phyloP scores from a whole-genome alignment of 1,284 basidiomycete genomes.

The Butyriboletus appendiculatus region DNA sequence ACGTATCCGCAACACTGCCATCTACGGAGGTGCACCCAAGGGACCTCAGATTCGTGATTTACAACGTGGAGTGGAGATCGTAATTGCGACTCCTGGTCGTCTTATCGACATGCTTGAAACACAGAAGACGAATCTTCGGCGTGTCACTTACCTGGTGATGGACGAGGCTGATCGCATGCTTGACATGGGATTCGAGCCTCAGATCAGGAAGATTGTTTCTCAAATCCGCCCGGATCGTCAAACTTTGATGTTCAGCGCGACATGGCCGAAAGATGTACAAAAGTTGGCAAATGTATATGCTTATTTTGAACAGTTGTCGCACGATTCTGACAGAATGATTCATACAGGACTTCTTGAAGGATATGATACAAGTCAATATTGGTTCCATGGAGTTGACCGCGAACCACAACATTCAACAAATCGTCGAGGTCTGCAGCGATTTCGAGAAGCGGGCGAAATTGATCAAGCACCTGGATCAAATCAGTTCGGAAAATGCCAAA shows the following conservation, averaged over 20 bases:
- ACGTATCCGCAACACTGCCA: constrained; percentile 95
- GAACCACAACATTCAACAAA: constrained; percentile 97
- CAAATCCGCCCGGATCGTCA: constrained; percentile 98
- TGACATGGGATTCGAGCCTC: constrained; percentile 99
- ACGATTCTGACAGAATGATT: not conserved
- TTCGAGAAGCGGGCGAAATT: constrained; percentile 97
- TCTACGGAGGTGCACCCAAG: constrained; percentile 98
- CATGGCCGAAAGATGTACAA: constrained; percentile 99
- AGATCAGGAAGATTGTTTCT: constrained; percentile 96
- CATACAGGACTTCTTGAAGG: constrained; percentile 86
- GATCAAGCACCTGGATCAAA: constrained; percentile 96
- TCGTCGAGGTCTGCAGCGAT: constrained; percentile 96
- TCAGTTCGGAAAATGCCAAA: constrained; percentile 96
- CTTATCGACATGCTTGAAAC: constrained; percentile 96
- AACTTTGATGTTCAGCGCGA: constrained; percentile 97
- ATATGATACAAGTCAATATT: constrained; percentile 99
- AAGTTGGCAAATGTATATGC: constrained; percentile 80
- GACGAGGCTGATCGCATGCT: constrained; percentile 99
- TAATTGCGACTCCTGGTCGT: constrained; percentile 90
- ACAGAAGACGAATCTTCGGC: constrained; percentile 93
- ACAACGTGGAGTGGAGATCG: constrained; percentile 95
- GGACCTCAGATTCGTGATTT: constrained; percentile 98
- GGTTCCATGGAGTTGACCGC: constrained; percentile 98
- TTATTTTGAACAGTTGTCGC: not conserved
- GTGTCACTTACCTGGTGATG: constrained; percentile 98